These are phyloP conservation scores for Amphibolis antarctica DNA, from an alignment of 106 monocot species.

Conservation along the genomic window DNA sequence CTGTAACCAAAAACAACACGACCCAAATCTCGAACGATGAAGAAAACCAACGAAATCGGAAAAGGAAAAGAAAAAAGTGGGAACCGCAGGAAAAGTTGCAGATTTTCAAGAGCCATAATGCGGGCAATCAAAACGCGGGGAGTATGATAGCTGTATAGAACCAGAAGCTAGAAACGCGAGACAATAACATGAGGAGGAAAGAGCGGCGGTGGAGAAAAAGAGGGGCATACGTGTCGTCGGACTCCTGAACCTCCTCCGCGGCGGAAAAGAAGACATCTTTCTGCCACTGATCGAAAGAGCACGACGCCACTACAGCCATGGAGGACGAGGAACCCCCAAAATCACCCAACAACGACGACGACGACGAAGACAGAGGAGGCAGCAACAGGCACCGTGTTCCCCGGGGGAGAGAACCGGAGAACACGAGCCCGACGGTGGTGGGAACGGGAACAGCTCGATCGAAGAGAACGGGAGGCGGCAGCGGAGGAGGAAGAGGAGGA, in stretches of 20 bases:
- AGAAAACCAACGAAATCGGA: not conserved
- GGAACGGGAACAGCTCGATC: not conserved
- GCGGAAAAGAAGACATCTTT: conserved; percentile 77
- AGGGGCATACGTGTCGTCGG: conserved; percentile 43
- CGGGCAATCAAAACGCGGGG: too few relatives aligned
- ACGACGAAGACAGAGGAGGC: not conserved
- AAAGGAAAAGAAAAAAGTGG: too few relatives aligned
- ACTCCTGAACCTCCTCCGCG: conserved; percentile 85
- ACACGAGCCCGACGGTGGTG: not conserved
- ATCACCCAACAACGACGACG: not conserved
- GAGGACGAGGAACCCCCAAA: too few relatives aligned
- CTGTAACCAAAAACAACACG: conserved; percentile 11
- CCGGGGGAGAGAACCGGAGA: not conserved
- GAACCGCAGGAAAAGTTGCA: not conserved
- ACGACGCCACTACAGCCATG: conserved; percentile 27
- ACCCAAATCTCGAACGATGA: conserved; percentile 1
- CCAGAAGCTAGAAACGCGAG: not conserved
- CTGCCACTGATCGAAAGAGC: conserved; percentile 68
- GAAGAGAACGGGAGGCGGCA: not conserved
- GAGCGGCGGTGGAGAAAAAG: not conserved
- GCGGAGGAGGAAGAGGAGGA: not conserved
- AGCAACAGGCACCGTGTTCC: not conserved
- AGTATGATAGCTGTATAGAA: too few relatives aligned
- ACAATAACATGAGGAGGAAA: not conserved
- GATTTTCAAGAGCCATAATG: not conserved